Evolutionary conservation across 2,329 filamentous ascomycete genomes (phyloP).

Genomic region (Fusarium chuoi): DNA sequence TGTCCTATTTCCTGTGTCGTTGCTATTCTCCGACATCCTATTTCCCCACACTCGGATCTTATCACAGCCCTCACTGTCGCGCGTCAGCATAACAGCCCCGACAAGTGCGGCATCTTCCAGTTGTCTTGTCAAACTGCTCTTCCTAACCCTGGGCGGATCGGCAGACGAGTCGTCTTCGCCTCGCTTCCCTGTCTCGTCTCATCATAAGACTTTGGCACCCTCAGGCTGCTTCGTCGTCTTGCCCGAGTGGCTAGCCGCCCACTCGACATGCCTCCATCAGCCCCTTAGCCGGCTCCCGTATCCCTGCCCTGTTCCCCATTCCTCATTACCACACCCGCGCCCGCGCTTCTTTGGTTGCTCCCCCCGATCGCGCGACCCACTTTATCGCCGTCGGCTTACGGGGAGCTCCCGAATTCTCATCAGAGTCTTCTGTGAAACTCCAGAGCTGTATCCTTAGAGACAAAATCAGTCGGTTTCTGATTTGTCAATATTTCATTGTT

Average conservation of each 20-base stretch:
- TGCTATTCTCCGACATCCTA: not conserved
- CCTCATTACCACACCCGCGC: slow-evolving; percentile 32
- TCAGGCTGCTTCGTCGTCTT: slow-evolving; percentile 27
- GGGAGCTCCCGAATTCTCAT: slow-evolving; percentile 30
- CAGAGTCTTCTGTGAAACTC: not conserved
- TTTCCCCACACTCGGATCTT: slow-evolving; percentile 4
- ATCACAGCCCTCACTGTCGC: slow-evolving; percentile 5
- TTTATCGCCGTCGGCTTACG: slow-evolving; percentile 42
- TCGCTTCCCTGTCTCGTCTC: slow-evolving; percentile 31
- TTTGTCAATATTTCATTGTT: not conserved
- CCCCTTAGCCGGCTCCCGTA: slow-evolving; percentile 20
- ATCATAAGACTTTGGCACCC: slow-evolving; percentile 28
- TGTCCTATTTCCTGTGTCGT: not conserved
- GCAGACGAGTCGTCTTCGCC: slow-evolving; percentile 29
- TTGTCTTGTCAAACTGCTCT: not conserved
- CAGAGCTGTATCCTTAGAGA: not conserved
- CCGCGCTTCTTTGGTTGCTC: slow-evolving; percentile 23
- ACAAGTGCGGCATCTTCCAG: not conserved
- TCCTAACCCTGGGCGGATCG: slow-evolving; percentile 27
- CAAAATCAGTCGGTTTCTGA: not conserved
- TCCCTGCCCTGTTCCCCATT: slow-evolving; percentile 32
- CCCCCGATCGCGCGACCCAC: slow-evolving; percentile 36
- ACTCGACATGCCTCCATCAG: slow-evolving; percentile 26
- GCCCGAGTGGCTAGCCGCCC: slow-evolving; percentile 33
- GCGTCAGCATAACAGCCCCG: not conserved